Evolutionary conservation across 495 filamentous ascomycete species (phyloP).

Genomic region (Hypoxylon crocopeplum): DNA sequence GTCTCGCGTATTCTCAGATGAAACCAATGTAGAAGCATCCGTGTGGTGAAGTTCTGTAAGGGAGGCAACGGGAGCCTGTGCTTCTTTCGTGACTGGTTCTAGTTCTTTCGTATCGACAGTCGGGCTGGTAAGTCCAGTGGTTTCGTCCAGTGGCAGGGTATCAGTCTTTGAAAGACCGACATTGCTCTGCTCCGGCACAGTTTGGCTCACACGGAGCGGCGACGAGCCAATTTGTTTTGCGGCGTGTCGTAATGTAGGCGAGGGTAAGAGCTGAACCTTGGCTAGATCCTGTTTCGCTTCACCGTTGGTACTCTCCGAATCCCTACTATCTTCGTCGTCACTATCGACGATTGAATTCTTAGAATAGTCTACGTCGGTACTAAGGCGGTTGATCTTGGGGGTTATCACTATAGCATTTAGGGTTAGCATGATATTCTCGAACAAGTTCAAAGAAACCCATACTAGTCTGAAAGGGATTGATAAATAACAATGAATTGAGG

Average conservation of each 20-base stretch:
- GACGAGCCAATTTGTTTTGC: conserved; percentile 13
- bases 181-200: conserved; percentile 3
- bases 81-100: not conserved
- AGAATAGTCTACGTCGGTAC: conserved; percentile 6
- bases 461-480: no score
- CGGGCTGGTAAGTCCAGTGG: not conserved
- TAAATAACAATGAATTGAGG: not conserved
- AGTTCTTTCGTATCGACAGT: not conserved
- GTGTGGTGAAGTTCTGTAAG: not conserved
- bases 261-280: not conserved
- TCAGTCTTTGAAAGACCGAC: not conserved
- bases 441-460: no score
- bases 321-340: conserved; percentile 21
- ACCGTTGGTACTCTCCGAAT: not conserved
- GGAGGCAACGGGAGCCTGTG: not conserved
- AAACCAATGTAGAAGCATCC: not conserved
- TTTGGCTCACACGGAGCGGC: conserved; percentile 25
- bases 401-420: conserved; percentile 21
- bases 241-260: conserved; percentile 17
- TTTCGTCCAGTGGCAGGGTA: not conserved
- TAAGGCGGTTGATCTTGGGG: conserved; percentile 34
- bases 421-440: conserved; percentile 9
- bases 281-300: conserved; percentile 8
- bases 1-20: not conserved
- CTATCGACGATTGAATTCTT: conserved; percentile 19